Evolutionary conservation across 208 protist species (phyloP).

Genomic region (Porcisia deanei): DNA sequence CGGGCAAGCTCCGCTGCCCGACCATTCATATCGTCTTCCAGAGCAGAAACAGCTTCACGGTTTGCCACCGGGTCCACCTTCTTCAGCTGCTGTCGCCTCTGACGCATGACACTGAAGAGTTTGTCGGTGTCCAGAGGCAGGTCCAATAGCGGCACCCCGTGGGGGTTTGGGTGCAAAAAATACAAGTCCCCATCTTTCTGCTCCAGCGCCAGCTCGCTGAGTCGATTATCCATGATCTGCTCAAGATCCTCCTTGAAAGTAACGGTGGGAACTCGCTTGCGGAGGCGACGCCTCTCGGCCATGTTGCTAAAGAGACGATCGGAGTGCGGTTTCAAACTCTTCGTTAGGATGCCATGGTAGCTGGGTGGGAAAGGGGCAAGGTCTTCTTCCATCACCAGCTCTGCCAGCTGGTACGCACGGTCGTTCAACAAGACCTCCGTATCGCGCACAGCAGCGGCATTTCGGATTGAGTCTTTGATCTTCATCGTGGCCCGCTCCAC

Average conservation of each 20-base stretch:
- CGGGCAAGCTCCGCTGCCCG: slow-evolving; percentile 44
- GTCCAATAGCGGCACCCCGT: slow-evolving; percentile 36
- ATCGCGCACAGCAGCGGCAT: slow-evolving; percentile 38
- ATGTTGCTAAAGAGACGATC: slow-evolving; percentile 65
- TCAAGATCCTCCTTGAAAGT: slow-evolving; percentile 51
- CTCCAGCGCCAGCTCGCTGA: slow-evolving; percentile 65
- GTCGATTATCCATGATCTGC: slow-evolving; percentile 61
- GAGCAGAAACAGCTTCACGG: slow-evolving; percentile 42
- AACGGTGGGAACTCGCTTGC: slow-evolving; percentile 34
- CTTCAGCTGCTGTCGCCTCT: slow-evolving; percentile 49
- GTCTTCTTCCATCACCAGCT: slow-evolving; percentile 58
- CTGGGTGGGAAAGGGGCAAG: slow-evolving; percentile 47
- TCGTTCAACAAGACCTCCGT: slow-evolving; percentile 69
- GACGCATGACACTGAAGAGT: slow-evolving; percentile 47
- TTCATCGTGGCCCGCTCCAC: slow-evolving; percentile 57
- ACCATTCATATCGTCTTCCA: slow-evolving; percentile 69
- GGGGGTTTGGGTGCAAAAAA: slow-evolving; percentile 61
- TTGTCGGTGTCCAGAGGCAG: slow-evolving; percentile 48
- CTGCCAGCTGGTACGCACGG: slow-evolving; percentile 61
- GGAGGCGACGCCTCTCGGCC: slow-evolving; percentile 46
- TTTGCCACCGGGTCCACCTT: slow-evolving; percentile 50
- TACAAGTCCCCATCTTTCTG: slow-evolving; percentile 71
- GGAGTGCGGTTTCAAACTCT: slow-evolving; percentile 54
- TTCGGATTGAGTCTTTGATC: slow-evolving; percentile 33
- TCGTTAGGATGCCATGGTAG: slow-evolving; percentile 56